Base-by-base conservation (phyloP, 2,329 filamentous ascomycete species). In the Volutella citrinella region DNA sequence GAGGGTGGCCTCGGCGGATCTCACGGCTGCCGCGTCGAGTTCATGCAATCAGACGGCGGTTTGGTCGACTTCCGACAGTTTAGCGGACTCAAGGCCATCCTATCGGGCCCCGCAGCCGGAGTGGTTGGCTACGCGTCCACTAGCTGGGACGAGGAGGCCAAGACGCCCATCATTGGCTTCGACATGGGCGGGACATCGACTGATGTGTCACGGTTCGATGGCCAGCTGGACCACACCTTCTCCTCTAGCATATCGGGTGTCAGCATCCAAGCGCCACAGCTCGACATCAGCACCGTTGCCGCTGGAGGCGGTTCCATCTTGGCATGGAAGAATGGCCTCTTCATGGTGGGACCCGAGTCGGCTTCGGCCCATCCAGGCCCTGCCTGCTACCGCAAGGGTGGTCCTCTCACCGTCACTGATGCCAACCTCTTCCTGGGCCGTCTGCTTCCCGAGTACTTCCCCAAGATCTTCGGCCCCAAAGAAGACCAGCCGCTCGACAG, bases 401-500 rank as follows among this genome's bases (percentile, higher is more conserved):
- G 89, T 0, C 88, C 89, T 5, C 70, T 89, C 9, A 91, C 89
- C 0, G 88, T 95, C 17, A 95, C 89, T 0, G 89, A 95, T 56
- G 89, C 89, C 5, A 95, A 95, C 51, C 61, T 95, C 7, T 87
- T 87, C 51, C 76, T 95, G 0, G 89, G 89, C 1, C 75, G 89
- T 19, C 68, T 96, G 5, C 64, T 95, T 3, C 89, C 89, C 0
- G 86, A 93, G 44, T 94, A 89, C 68, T 95, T 95, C 55, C 89
- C 89, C 1, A 88, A 88, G 56, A 95, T 95, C 41, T 95, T 96
- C 49, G 90, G 90, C 23, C 83, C 86, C 57, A 83, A 89, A 29
- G 90, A 95, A 56, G 73, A 95, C 38, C 76, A 90, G 57, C 81
- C 81, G 0, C 66, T 95, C 1, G 88, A 95, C 55, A 69, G 76